phyloP scores from a whole-genome alignment of 2,329 filamentous ascomycete species.

The Colletotrichum lindemuthianum region DNA sequence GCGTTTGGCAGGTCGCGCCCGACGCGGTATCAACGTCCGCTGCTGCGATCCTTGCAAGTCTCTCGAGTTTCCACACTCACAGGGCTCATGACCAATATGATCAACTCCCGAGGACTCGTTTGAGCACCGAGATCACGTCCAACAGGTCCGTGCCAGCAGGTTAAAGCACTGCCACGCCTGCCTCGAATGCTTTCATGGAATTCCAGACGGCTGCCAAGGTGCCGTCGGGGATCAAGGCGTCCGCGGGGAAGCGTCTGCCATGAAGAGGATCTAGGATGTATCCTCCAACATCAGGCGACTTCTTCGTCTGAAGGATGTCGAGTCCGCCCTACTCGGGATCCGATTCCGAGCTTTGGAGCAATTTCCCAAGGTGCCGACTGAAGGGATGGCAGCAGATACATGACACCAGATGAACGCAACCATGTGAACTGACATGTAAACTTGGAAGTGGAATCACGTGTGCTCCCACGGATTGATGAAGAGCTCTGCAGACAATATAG shows the following conservation, averaged over 20 bases:
- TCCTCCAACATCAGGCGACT: not conserved
- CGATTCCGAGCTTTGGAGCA: not conserved
- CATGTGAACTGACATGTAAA: not conserved
- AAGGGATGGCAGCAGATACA: slow-evolving; percentile 26
- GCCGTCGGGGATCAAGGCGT: not conserved
- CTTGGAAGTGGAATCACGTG: not conserved
- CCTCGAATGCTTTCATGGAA: slow-evolving; percentile 9
- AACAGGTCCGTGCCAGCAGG: slow-evolving; percentile 4
- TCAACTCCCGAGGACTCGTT: slow-evolving; percentile 5
- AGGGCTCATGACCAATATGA: not conserved
- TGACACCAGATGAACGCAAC: slow-evolving; percentile 30
- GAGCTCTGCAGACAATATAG: not conserved
- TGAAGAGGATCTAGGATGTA: not conserved
- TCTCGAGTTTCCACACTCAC: not conserved
- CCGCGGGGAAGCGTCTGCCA: slow-evolving; percentile 8
- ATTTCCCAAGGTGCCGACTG: not conserved
- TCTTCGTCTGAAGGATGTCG: slow-evolving; percentile 9
- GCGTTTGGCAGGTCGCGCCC: not conserved
- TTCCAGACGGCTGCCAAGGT: not conserved
- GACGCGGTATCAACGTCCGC: not conserved
- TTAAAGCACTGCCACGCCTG: slow-evolving; percentile 14
- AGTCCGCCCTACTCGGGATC: not conserved
- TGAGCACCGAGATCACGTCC: not conserved
- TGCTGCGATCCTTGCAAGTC: not conserved
- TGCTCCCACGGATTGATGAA: slow-evolving; percentile 5